phyloP scores from a whole-genome alignment of 495 filamentous ascomycete genomes.

The Aspergillus cristatus region DNA sequence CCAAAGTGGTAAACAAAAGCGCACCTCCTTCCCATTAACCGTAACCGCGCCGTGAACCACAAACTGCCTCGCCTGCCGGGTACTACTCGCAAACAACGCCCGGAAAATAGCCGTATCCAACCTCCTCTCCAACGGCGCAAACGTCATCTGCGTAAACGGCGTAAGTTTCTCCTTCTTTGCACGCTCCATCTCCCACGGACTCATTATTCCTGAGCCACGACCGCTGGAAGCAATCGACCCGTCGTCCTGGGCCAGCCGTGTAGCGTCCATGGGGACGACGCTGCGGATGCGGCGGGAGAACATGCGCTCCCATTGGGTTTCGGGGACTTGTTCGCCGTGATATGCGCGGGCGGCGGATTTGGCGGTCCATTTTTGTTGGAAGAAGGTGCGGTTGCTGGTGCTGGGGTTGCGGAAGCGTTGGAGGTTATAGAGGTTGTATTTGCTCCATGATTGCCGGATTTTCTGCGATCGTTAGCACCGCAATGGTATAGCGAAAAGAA shows the following conservation, averaged over 20 bases:
- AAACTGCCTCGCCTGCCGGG: conserved; percentile 90
- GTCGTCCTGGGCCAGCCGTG: conserved; percentile 64
- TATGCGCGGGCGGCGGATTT: conserved; percentile 77
- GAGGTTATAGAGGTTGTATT: conserved; percentile 93
- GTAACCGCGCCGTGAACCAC: conserved; percentile 86
- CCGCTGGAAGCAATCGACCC: conserved; percentile 74
- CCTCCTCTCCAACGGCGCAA: conserved; percentile 79
- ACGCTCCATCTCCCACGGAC: conserved; percentile 19
- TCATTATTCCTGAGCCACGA: conserved; percentile 62
- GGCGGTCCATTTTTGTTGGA: conserved; percentile 95
- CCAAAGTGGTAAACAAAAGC: conserved; percentile 2
- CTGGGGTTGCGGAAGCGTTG: conserved; percentile 34
- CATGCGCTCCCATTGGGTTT: conserved; percentile 86
- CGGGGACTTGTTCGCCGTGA: conserved; percentile 88
- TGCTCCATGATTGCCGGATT: conserved; percentile 95
- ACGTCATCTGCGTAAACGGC: conserved; percentile 90
- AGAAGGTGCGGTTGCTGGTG: conserved; percentile 54
- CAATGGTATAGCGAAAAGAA: neutral
- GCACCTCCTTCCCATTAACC: conserved; percentile 92
- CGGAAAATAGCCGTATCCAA: conserved; percentile 88
- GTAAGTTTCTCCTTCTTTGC: conserved; percentile 26
- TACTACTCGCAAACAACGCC: conserved; percentile 86
- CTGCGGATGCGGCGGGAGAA: conserved; percentile 68
- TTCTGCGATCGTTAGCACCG: conserved; percentile 44
- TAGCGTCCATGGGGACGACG: conserved; percentile 75